Conservation (phyloP, 441 rosid genomes). For the Codiaeum variegatum region DNA sequence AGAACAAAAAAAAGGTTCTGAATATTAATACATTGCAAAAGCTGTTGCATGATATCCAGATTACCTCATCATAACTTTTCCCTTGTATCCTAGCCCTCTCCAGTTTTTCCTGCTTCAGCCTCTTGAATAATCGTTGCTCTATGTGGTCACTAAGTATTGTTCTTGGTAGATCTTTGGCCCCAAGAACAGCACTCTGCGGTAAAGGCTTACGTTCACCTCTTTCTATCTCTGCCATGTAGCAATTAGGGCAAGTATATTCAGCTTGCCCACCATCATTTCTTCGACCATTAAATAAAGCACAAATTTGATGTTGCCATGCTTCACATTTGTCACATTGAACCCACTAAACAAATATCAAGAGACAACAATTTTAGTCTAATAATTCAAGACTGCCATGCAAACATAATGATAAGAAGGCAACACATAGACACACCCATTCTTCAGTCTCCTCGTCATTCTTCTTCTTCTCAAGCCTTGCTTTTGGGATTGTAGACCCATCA, state of each 20-base stretch:
- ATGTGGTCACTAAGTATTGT: conserved; percentile 97
- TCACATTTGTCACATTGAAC: conserved; percentile 99
- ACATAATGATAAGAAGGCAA: conserved; percentile 18
- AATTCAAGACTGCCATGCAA: conserved; percentile 17
- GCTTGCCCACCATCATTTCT: conserved; percentile 99
- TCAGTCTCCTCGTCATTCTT: conserved; percentile 99
- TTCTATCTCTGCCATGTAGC: conserved; percentile 86
- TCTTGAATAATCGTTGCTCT: conserved; percentile 81
- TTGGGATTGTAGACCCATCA: conserved; percentile 71
- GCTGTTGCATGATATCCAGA: conserved; percentile 9
- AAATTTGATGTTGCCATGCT: conserved; percentile 99
- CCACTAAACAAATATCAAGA: conserved; percentile 63
- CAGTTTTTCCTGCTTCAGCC: conserved; percentile 72
- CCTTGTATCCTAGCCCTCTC: conserved; percentile 93
- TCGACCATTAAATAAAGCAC: conserved; percentile 96
- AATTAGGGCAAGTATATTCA: conserved; percentile 98
- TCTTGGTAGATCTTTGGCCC: conserved; percentile 95
- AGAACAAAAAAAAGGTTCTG: too few relatives aligned
- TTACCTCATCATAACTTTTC: conserved; percentile 93
- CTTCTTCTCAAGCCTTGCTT: conserved; percentile 94
- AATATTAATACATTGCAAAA: too few relatives aligned
- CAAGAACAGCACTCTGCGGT: conserved; percentile 98
- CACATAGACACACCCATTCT: conserved; percentile 74
- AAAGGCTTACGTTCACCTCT: conserved; percentile 88
- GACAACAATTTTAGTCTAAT: conserved; percentile 20